Evolutionary conservation across 768 basidiomycete genomes (phyloP).

Genomic region (Suillus brevipes): DNA sequence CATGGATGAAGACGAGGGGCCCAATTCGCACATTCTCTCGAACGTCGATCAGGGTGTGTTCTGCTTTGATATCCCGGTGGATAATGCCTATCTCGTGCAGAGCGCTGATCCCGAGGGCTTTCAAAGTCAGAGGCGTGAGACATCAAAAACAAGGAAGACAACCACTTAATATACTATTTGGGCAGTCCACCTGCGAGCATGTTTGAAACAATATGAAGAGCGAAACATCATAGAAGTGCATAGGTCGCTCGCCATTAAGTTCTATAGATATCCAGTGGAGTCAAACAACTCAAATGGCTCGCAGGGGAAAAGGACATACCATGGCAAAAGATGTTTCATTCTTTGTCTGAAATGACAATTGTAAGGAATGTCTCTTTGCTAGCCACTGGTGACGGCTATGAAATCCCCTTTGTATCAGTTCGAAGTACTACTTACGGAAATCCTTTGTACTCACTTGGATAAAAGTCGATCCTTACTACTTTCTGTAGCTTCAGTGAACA

Average conservation of each 20-base stretch:
- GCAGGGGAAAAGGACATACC: constrained; percentile 26
- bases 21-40: background rate
- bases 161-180: constrained; percentile 34
- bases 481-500: background rate
- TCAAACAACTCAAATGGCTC: background rate
- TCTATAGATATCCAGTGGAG: constrained; percentile 22
- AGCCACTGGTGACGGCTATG: background rate
- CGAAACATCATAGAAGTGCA: constrained; percentile 26
- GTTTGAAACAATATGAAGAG: constrained; percentile 12
- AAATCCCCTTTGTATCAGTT: background rate
- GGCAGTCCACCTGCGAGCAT: constrained; percentile 32
- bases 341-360: constrained; percentile 34
- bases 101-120: constrained; percentile 40
- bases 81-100: constrained; percentile 63
- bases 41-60: background rate
- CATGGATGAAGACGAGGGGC: too few species aligned
- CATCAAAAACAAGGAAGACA: constrained; percentile 1
- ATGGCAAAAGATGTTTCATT: constrained; percentile 38
- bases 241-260: constrained; percentile 42
- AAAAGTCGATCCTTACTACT: background rate
- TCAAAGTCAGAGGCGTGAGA: constrained; percentile 2
- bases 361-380: background rate
- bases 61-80: constrained; percentile 61
- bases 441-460: background rate
- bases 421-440: background rate